A percentile compares a stretch with the other conserved stretches of the same genome.
These are phyloP conservation scores for Aspergillus bertholletiae DNA, from an alignment of 495 filamentous ascomycete genomes.

Conservation along the genomic window DNA sequence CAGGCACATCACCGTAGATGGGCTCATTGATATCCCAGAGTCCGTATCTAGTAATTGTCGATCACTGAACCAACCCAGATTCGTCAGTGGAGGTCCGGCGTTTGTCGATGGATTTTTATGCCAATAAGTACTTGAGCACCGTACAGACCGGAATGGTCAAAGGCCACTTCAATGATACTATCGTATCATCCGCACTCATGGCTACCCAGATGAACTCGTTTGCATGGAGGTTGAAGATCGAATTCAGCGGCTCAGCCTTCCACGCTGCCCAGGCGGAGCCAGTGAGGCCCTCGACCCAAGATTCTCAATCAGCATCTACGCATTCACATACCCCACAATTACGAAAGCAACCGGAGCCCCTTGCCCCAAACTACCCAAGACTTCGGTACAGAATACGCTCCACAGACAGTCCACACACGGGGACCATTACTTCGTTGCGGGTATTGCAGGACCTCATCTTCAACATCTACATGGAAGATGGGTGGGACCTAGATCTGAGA, in stretches of 20 bases:
- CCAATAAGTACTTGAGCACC: background rate
- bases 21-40: too few species aligned
- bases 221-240: background rate
- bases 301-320: background rate
- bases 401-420: background rate
- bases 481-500: background rate
- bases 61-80: too few species aligned
- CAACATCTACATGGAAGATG: background rate
- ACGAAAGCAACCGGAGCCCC: too few species aligned
- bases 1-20: too few species aligned
- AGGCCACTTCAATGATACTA: constrained; percentile 11
- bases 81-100: background rate
- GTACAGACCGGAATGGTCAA: constrained; percentile 3
- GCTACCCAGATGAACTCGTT: constrained; percentile 20
- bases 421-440: background rate
- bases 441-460: background rate
- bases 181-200: constrained; percentile 21
- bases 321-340: background rate
- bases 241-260: background rate
- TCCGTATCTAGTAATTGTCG: too few species aligned
- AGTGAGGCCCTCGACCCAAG: background rate
- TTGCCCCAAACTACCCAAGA: background rate
- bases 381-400: background rate
- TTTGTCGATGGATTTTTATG: background rate
- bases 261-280: background rate